These are phyloP conservation scores for Irineochytrium annulatum DNA, from an alignment of 192 early-diverging fungal genomes.

Conservation along the genomic window DNA sequence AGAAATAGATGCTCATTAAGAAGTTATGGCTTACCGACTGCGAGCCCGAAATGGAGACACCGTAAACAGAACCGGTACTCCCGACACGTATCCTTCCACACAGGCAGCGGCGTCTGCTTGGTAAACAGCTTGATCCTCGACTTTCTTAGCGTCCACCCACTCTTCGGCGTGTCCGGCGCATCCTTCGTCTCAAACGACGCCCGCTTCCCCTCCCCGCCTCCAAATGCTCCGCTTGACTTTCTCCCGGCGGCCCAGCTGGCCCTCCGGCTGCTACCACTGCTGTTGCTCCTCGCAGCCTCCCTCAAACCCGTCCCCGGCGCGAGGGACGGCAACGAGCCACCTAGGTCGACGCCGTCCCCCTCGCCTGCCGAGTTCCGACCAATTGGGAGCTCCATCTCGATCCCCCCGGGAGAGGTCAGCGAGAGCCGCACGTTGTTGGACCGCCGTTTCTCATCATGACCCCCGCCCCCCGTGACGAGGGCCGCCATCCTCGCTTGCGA, in stretches of 20 bases:
- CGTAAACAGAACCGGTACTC: constrained; percentile 18
- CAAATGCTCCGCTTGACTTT: not conserved
- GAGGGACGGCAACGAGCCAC: too few species aligned
- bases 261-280: not conserved
- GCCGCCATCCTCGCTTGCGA: too few species aligned
- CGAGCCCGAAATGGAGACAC: constrained; percentile 11
- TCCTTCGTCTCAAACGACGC: not conserved
- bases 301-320: too few species aligned
- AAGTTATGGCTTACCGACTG: constrained; percentile 5
- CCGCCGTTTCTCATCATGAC: too few species aligned
- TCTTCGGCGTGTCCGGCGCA: not conserved
- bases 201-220: not conserved
- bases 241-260: not conserved
- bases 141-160: not conserved
- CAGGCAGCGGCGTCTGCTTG: constrained; percentile 19
- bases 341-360: too few species aligned
- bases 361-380: too few species aligned
- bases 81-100: not conserved
- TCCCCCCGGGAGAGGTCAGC: too few species aligned
- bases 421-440: too few species aligned
- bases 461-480: too few species aligned
- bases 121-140: constrained; percentile 14
- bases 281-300: constrained; percentile 1
- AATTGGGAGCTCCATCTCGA: too few species aligned
- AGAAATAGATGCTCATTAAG: not conserved